Evolutionary conservation across 768 basidiomycete species (phyloP), one percentile per base, ranked within the genome.

Genomic region (Psilocybe azurescens): DNA sequence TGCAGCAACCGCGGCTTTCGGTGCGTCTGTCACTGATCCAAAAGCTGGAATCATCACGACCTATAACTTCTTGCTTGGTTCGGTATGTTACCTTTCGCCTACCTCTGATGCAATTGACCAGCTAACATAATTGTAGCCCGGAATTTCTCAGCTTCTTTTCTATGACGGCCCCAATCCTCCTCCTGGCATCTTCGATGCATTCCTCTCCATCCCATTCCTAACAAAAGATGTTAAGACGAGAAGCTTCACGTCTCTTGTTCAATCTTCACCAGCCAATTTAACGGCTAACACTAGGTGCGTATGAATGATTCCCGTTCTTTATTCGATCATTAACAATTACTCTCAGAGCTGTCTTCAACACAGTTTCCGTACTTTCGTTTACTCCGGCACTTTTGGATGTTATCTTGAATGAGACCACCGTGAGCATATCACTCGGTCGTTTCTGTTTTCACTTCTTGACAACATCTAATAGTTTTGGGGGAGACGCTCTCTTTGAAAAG

Each of bases 151-250:
- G 7, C 56, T 85, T 3, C 55, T 89, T 24, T 90, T 89, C 72
- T 89, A 90, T 65, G 83, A 89, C 65, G 83, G 65, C 0, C 86
- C 87, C 13, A 76, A 70, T 0, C 79, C 79, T 0, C 85, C 84
- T 0, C 59, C 63, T 0, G 85, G 82, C 1, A 78, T 85, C 29
- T 86, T 86, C 62, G 84, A 86, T 60, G 77, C 77, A 8, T 84
- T 84, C 71, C 63, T 86, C 24, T 73, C 75, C 1, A 82, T 86
- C 38, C 80, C 81, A 2, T 57, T 64, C 24, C 47, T 81, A 18
- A 69, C 69, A 1, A 69, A 72, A 56, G 78, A 83, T 58, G 65
- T 85, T 1, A 67, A 58, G 0, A 81, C 81, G 0, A 73, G 79
- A 3, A 74, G 75, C 8, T 83, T 80, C 65, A 13, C 71, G 6